These are phyloP conservation scores for Chionographis japonica DNA, from an alignment of 106 monocot species.

Conservation along the genomic window DNA sequence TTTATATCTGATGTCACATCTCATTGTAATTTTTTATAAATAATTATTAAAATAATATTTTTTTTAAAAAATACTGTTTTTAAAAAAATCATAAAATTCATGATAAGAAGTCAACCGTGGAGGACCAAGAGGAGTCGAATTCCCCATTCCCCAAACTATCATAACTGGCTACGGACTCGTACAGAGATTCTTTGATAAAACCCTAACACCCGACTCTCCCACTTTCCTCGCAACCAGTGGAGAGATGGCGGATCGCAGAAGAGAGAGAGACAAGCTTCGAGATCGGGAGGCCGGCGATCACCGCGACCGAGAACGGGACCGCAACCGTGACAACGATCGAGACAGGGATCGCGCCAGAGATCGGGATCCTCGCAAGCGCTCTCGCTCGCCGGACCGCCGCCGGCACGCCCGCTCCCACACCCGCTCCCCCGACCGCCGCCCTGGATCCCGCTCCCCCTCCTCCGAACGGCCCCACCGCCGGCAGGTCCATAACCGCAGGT, in stretches of 20 bases:
- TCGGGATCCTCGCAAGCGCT: constrained; percentile 27
- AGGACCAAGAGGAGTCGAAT: too few species aligned
- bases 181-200: too few species aligned
- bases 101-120: too few species aligned
- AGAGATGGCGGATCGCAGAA: constrained; percentile 32
- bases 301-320: constrained; percentile 43
- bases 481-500: constrained; percentile 11
- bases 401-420: constrained; percentile 45
- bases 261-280: constrained; percentile 33
- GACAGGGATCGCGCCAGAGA: constrained; percentile 43
- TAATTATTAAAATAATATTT: too few species aligned
- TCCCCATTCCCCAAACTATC: too few species aligned
- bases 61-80: too few species aligned
- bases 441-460: constrained; percentile 36
- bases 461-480: constrained; percentile 15
- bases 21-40: too few species aligned
- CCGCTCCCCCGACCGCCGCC: constrained; percentile 11
- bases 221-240: neutral
- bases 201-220: too few species aligned
- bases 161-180: too few species aligned
- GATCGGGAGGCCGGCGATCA: constrained; percentile 18
- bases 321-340: constrained; percentile 35
- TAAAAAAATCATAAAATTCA: too few species aligned
- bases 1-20: too few species aligned
- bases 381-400: constrained; percentile 32